Evolutionary conservation across 768 basidiomycete species (phyloP).

Genomic region (Tricholoma matsutake): DNA sequence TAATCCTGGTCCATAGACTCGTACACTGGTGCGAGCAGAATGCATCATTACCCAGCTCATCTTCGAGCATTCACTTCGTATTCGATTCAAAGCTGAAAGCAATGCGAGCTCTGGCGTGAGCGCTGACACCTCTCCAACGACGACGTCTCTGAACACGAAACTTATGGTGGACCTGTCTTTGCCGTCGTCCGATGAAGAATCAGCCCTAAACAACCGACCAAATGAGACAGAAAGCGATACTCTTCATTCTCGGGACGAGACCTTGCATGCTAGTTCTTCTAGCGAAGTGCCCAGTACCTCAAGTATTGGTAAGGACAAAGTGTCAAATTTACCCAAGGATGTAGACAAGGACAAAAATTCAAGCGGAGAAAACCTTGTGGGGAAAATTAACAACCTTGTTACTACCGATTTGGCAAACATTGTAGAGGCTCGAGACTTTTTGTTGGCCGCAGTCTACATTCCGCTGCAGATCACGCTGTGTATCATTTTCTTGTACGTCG

Average conservation of each 20-base stretch:
- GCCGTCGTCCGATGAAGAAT: conserved; percentile 3
- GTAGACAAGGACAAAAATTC: conserved; percentile 8
- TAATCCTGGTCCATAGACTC: conserved; percentile 32
- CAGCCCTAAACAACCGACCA: neutral
- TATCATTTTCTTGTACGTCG: conserved; percentile 41
- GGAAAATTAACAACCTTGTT: conserved; percentile 76
- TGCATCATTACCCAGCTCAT: conserved; percentile 39
- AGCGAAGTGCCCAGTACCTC: conserved; percentile 11
- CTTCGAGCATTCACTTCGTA: conserved; percentile 50
- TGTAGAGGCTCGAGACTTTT: conserved; percentile 32
- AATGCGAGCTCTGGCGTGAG: conserved; percentile 7
- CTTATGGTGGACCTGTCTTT: conserved; percentile 5
- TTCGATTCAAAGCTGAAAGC: conserved; percentile 52
- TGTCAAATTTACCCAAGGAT: conserved; percentile 9
- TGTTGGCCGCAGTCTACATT: conserved; percentile 34
- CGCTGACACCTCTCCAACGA: conserved; percentile 8
- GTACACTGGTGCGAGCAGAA: conserved; percentile 47
- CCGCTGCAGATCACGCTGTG: conserved; percentile 40
- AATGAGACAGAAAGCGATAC: conserved; percentile 14
- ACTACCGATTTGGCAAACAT: conserved; percentile 55
- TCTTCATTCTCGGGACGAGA: conserved; percentile 18
- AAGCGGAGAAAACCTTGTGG: conserved; percentile 50
- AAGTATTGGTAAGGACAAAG: conserved; percentile 10
- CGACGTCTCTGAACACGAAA: conserved; percentile 13
- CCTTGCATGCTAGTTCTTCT: conserved; percentile 13